Conservation (phyloP, 352 stramenopile species). For the Globisporangium apiculatum region DNA sequence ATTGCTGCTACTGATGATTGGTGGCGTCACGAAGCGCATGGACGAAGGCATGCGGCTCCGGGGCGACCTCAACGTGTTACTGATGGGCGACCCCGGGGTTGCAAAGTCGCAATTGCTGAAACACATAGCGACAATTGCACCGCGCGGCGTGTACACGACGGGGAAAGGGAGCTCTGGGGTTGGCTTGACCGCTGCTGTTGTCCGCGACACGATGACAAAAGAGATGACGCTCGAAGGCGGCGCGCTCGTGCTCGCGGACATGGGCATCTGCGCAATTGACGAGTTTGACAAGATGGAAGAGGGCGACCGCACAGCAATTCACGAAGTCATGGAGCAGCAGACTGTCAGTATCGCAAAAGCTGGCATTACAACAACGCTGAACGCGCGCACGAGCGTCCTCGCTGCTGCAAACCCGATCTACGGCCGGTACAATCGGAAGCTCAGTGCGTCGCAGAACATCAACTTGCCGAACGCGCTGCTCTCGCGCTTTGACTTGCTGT, state of each 20-base stretch:
- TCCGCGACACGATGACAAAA: conserved; percentile 93
- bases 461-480: conserved; percentile 99
- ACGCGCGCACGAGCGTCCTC: conserved; percentile 95
- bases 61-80: conserved; percentile 98
- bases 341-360: conserved; percentile 99
- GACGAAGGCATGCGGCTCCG: conserved; percentile 95
- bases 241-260: conserved; percentile 98
- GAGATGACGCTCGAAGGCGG: conserved; percentile 92
- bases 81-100: conserved; percentile 98
- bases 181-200: conserved; percentile 96
- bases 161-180: conserved; percentile 98
- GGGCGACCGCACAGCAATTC: conserved; percentile 96
- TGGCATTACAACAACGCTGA: conserved; percentile 98
- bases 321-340: conserved; percentile 99
- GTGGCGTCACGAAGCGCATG: conserved; percentile 87
- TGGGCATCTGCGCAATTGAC: conserved; percentile 98
- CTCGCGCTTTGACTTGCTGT: conserved; percentile 99
- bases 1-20: conserved; percentile 96
- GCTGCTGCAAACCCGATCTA: conserved; percentile 99
- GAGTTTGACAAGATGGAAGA: conserved; percentile 99
- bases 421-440: conserved; percentile 86
- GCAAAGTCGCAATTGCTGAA: conserved; percentile 99
- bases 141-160: conserved; percentile 98
- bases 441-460: conserved; percentile 95
- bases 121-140: conserved; percentile 95